These are phyloP conservation scores for Melaleuca alternifolia DNA, from an alignment of 345 rosid genomes.

Conservation along the genomic window DNA sequence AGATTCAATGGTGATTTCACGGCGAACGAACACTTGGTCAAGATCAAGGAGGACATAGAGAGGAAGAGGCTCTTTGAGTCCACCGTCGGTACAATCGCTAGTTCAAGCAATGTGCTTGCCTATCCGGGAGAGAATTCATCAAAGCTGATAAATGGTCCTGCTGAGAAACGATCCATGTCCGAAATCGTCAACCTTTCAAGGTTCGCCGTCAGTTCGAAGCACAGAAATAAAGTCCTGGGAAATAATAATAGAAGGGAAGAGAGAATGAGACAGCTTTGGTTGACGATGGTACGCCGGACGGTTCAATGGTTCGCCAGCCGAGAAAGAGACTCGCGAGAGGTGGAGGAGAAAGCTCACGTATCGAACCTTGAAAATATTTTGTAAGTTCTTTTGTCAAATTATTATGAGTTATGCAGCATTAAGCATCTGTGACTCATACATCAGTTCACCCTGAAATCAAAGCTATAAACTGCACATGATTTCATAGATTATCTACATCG, in stretches of 20 bases:
- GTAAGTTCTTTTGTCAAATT: not conserved
- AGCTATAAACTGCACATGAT: not conserved
- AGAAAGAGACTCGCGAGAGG: constrained; percentile 1
- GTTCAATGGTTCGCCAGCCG: constrained; percentile 29
- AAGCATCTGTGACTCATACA: not conserved
- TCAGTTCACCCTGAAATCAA: not conserved
- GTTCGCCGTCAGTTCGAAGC: constrained; percentile 2
- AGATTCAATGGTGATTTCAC: not conserved
- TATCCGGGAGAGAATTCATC: constrained; percentile 4
- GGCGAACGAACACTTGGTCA: not conserved
- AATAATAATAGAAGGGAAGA: constrained; percentile 14
- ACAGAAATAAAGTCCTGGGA: not conserved
- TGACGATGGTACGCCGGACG: constrained; percentile 26
- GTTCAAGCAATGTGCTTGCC: constrained; percentile 1
- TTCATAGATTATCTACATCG: not conserved
- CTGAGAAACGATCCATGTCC: constrained; percentile 34
- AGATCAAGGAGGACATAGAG: constrained; percentile 26
- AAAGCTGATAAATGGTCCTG: not conserved
- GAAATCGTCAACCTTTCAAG: constrained; percentile 33
- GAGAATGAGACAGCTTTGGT: constrained; percentile 28
- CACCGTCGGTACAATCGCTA: constrained; percentile 1
- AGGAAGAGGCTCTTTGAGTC: constrained; percentile 22
- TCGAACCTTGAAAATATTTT: not conserved
- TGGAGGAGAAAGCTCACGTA: not conserved
- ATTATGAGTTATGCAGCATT: not conserved